These are phyloP conservation scores for Zarea fungicola DNA, from an alignment of 2,329 filamentous ascomycete genomes.

Conservation along the genomic window DNA sequence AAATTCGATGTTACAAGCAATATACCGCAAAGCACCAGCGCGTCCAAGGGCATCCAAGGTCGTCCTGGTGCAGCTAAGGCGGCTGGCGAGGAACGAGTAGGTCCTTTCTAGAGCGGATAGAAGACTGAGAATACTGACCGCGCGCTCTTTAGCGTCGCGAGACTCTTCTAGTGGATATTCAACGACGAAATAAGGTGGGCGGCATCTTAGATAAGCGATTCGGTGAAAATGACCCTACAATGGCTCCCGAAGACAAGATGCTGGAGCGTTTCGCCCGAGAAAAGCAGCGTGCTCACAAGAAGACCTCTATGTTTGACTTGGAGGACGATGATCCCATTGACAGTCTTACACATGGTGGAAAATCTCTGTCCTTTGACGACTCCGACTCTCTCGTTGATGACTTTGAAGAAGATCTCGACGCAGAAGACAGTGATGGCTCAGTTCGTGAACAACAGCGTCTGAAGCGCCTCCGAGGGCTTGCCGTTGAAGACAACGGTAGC, in stretches of 20 bases:
- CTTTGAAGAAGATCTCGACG: conserved; percentile 67
- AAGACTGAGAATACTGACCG: conserved; percentile 17
- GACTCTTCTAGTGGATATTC: conserved; percentile 85
- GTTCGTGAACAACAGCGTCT: conserved; percentile 49
- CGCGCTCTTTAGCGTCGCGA: conserved; percentile 55
- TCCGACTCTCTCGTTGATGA: conserved; percentile 57
- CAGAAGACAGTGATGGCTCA: conserved; percentile 52
- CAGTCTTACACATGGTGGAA: conserved; percentile 77
- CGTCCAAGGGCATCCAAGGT: conserved; percentile 57
- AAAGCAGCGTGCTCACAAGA: conserved; percentile 73
- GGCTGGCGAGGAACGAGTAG: conserved; percentile 76
- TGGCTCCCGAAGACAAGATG: conserved; percentile 91
- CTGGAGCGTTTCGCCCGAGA: conserved; percentile 86
- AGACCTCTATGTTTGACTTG: conserved; percentile 78
- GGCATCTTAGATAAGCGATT: conserved; percentile 91
- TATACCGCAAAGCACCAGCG: conserved; percentile 46
- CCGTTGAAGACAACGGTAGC: conserved; percentile 43
- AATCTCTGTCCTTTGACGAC: conserved; percentile 63
- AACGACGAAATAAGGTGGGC: conserved; percentile 82
- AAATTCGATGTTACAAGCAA: conserved; percentile 82
- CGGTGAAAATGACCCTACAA: conserved; percentile 88
- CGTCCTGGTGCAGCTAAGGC: conserved; percentile 82
- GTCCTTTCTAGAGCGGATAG: no score
- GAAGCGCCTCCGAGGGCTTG: conserved; percentile 49
- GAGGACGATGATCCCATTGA: conserved; percentile 66